Evolutionary conservation across 129 eudicot species (phyloP), one percentile per base, ranked within the genome.

Genomic region (Tanacetum coccineum): DNA sequence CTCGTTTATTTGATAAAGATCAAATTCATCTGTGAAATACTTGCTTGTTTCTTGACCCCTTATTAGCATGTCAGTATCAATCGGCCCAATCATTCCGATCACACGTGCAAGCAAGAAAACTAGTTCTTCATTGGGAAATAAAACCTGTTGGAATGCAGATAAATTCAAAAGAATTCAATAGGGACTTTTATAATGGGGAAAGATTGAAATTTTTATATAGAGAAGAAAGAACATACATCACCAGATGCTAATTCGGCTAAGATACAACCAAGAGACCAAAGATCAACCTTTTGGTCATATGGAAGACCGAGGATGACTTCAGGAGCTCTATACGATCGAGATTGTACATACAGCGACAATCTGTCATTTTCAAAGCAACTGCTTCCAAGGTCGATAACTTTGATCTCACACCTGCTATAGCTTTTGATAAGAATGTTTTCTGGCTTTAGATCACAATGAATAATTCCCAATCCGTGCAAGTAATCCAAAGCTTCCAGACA

Each of bases 251-350:
- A 73, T 83, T 94, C 99, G 6, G 94, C 95, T 75, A 94, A 71
- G 67, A 94, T 89, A 58, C 99, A 94, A 25, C 99, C 99, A 40
- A 94, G 84, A 10, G 99, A 94, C 99, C 99, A 94, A 6, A 94
- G 77, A 67, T 94, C 99, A 66, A 94, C 89, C 73, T 87, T 94
- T 20, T 82, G 87, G 76, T 82, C 82, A 73, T 94, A 94, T 9
- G 90, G 84, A 57, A 89, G 93, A 46, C 99, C 99, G 15, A 94
- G 66, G 55, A 94, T 89, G 65, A 94, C 97, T 76, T 94, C 99
- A 45, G 99, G 99, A 79, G 99, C 99, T 62, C 99, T 77, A 68
- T 94, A 94, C 18, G 99, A 94, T 28, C 99, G 90, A 44, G 99
- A 94, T 74, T 94, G 99, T 44, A 94, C 94, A 46, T 94, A 94